These are phyloP conservation scores for Trypanosoma rangeli DNA, from an alignment of 208 protist genomes.

Conservation along the genomic window DNA sequence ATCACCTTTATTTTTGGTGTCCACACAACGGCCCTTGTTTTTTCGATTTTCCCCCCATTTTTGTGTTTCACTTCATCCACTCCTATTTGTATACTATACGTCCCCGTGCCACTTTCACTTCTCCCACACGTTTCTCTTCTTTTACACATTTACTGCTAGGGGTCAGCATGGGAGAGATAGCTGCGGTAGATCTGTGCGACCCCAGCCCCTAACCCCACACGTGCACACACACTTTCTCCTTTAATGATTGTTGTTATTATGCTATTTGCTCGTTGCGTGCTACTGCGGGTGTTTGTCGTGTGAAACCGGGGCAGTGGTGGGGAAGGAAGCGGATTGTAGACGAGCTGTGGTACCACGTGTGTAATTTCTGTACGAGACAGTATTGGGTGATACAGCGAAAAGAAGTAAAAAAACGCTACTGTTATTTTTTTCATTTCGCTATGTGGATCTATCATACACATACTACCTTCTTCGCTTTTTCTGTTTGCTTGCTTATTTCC, in stretches of 20 bases:
- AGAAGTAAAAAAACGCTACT: not conserved
- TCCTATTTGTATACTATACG: not conserved
- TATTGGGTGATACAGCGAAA: not conserved
- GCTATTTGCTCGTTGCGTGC: too few species aligned
- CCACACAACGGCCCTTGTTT: not conserved
- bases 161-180: not conserved
- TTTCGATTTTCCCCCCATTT: too few species aligned
- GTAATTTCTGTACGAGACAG: too few species aligned
- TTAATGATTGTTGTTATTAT: too few species aligned
- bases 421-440: too few species aligned
- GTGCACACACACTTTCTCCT: too few species aligned
- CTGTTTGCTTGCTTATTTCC: not conserved
- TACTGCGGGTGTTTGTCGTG: too few species aligned
- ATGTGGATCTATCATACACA: not conserved
- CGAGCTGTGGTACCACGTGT: too few species aligned
- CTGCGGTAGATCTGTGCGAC: not conserved
- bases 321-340: not conserved
- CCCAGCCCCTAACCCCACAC: too few species aligned
- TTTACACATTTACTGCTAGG: not conserved
- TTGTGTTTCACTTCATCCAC: not conserved
- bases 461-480: not conserved
- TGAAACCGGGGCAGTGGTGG: not conserved
- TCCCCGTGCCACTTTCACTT: not conserved
- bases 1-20: too few species aligned
- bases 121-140: constrained; percentile 1